These are phyloP conservation scores for Thielaviopsis ethacetica DNA, from an alignment of 2,329 filamentous ascomycete genomes.

Conservation along the genomic window DNA sequence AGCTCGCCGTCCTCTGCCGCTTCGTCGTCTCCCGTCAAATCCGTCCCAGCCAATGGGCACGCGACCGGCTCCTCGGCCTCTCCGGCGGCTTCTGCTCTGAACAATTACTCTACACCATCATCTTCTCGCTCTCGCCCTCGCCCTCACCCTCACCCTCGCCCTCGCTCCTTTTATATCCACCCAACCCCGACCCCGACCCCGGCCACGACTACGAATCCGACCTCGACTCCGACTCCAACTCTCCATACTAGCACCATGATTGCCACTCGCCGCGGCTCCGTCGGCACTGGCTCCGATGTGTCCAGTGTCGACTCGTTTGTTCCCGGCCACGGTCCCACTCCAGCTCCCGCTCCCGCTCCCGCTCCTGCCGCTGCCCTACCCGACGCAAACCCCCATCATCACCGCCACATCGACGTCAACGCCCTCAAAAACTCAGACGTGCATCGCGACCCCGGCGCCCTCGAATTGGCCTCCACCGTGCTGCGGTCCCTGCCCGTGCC, in stretches of 20 bases:
- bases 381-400: conserved; percentile 33
- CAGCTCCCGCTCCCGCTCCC: conserved; percentile 15
- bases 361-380: conserved; percentile 10
- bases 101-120: conserved; percentile 20
- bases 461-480: conserved; percentile 71
- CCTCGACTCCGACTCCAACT: not conserved
- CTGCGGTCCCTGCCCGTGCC: conserved; percentile 78
- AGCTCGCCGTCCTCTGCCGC: no score
- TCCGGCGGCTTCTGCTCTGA: conserved; percentile 11
- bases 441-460: conserved; percentile 53
- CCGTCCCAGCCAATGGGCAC: conserved; percentile 12
- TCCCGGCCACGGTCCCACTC: conserved; percentile 17
- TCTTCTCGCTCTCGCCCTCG: no score
- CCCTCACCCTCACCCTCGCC: no score
- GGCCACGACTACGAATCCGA: no score
- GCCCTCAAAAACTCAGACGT: conserved; percentile 50
- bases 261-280: conserved; percentile 20
- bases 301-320: conserved; percentile 25
- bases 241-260: not conserved
- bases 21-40: not conserved
- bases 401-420: conserved; percentile 55
- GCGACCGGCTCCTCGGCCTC: conserved; percentile 9
- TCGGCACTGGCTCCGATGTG: conserved; percentile 34
- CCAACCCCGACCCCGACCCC: no score
- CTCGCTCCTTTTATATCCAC: no score